Base-by-base conservation (phyloP, 768 basidiomycete genomes). In the Trametopsis cervina region DNA sequence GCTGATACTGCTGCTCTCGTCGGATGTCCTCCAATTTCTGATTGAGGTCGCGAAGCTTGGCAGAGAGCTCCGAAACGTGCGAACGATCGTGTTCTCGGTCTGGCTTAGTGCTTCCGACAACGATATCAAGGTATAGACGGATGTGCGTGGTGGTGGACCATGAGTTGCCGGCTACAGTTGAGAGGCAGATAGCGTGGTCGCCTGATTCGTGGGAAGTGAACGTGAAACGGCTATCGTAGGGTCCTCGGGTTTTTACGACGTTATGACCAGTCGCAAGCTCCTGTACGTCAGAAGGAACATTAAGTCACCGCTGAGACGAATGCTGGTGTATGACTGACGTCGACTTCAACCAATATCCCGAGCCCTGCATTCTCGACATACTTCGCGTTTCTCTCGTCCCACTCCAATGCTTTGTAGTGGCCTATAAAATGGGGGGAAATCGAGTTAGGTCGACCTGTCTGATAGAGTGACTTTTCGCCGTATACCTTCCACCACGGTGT, bases 131-230 rank as follows among this genome's bases (percentile, higher is more conserved):
- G 70, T 97, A 87, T 51, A 99, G 80, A 40, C 90, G 89, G 53
- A 99, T 89, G 64, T 97, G 94, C 2, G 89, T 81, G 59, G 72
- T 77, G 18, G 62, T 53, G 66, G 89, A 88, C 91, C 89, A 95
- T 13, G 88, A 80, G 2, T 71, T 67, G 23, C 90, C 84, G 67
- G 91, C 86, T 65, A 95, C 95, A 17, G 90, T 88, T 4, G 89
- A 89, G 42, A 98, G 78, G 63, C 96, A 99, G 61, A 99, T 96
- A 45, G 89, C 83, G 70, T 99, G 96, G 71, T 98, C 96, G 41
- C 94, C 94, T 23, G 94, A 77, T 51, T 94, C 91, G 63, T 96
- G 92, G 4, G 95, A 96, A 22, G 96, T 97, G 62, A 99, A 99
- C 0, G 96, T 98, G 71, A 98, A 98, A 49, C 81, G 81, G 23